Base-by-base conservation (phyloP, 345 rosid genomes). In the Citrus sp. region DNA sequence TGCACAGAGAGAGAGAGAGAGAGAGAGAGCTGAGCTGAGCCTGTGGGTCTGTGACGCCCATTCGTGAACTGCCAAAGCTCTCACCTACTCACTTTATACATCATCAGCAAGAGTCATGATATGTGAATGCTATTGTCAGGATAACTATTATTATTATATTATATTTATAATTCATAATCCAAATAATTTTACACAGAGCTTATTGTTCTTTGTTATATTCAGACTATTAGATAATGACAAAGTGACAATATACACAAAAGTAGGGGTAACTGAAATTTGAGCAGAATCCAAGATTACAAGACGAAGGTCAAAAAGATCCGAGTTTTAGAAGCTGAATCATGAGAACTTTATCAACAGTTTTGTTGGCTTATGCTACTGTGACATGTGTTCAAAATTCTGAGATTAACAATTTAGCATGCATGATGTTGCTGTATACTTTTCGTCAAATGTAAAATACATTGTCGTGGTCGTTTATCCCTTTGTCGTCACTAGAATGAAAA, bases 41-140 rank as follows among this genome's bases (percentile, higher is more conserved):
- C 51, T 13, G 51, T 35, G 63, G 67, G 55, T 64, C 64, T 49
- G 58, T 34, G 75, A 80, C 65, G 71, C 67, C 55, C 72, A 40
- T 18, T 32, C 6, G 40, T 40, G 28, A n/a, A 19, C 21, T 40
- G 74, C 74, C 37, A 30, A 70, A 25, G 51, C 1, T 2, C 73
- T 27, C 38, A 54, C 42, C 62, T 30, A 71, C 62, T 54, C 40
- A 12, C 74, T 71, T 54, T 30, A 71, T 54, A 54, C 22, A 54
- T 65, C 8, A 16, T 65, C 21, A 62, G 35, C 0, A 27, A 16
- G 66, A 8, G 58, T n/a, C 22, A 18, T 54, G 58, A 54, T 4
- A 19, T 28, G 66, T 62, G 66, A 62, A 62, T 62, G 66, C 42
- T 18, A 34, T 18, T 32, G 42, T 65, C 69, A 65, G 69, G 38